Percentiles rank a stretch among this genome's conserved stretches.
phyloP scores from a whole-genome alignment of 2,329 filamentous ascomycete species.

The Colletotrichum sojae region DNA sequence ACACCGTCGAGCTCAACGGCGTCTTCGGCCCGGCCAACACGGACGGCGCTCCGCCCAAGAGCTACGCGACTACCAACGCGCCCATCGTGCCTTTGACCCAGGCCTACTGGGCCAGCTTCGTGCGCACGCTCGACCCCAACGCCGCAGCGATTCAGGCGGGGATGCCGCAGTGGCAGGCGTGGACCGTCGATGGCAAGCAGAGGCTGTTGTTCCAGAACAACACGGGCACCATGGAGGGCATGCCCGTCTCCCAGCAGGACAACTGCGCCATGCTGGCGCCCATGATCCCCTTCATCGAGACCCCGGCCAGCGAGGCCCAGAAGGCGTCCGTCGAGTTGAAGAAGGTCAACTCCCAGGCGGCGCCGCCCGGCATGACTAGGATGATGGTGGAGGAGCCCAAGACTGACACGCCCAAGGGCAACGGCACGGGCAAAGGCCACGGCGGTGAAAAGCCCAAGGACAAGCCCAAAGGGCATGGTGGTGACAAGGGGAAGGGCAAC shows the following conservation, averaged over 20 bases:
- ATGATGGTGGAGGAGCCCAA: not conserved
- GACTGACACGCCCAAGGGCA: constrained; percentile 1
- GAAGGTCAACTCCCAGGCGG: constrained; percentile 4
- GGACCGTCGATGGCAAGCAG: constrained; percentile 44
- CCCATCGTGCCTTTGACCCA: constrained; percentile 73
- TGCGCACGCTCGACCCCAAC: constrained; percentile 77
- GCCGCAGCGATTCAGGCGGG: constrained; percentile 56
- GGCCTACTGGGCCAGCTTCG: constrained; percentile 82
- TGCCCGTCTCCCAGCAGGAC: constrained; percentile 36
- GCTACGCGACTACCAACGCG: constrained; percentile 71
- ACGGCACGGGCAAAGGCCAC: not conserved
- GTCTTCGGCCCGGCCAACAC: constrained; percentile 77
- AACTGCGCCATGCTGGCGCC: constrained; percentile 46
- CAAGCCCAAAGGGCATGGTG: not conserved
- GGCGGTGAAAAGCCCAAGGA: not conserved
- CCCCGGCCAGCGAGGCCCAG: constrained; percentile 26
- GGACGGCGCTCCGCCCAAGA: constrained; percentile 62
- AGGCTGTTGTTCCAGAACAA: constrained; percentile 61
- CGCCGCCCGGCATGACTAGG: not conserved
- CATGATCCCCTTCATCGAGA: constrained; percentile 45
- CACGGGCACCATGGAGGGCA: constrained; percentile 58
- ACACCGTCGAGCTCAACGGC: constrained; percentile 76
- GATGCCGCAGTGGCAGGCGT: constrained; percentile 66
- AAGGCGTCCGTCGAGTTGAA: constrained; percentile 41
- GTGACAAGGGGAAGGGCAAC: not conserved